Evolutionary conservation across 1,284 basidiomycete genomes (phyloP).

Genomic region (Ganoderma sinense): DNA sequence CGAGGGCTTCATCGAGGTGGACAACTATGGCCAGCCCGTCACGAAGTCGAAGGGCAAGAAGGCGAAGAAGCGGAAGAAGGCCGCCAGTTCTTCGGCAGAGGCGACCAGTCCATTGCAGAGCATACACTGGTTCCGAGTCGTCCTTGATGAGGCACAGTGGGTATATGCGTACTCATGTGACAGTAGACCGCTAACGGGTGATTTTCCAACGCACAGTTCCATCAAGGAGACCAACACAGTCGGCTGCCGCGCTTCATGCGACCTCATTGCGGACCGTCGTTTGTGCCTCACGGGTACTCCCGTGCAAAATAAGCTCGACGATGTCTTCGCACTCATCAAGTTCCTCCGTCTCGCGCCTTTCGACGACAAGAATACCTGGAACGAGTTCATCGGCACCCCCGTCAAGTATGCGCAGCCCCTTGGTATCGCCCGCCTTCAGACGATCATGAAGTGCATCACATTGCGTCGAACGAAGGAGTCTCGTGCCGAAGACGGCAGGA

Average conservation of each 20-base stretch:
- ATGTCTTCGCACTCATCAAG: slow-evolving; percentile 96
- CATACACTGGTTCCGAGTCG: slow-evolving; percentile 97
- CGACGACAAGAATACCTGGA: slow-evolving; percentile 94
- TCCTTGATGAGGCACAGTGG: slow-evolving; percentile 98
- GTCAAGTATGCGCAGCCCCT: slow-evolving; percentile 93
- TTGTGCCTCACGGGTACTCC: slow-evolving; percentile 97
- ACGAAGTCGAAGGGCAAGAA: slow-evolving; percentile 67
- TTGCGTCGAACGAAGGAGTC: slow-evolving; percentile 96
- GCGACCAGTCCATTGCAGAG: slow-evolving; percentile 90
- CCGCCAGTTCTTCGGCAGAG: slow-evolving; percentile 53
- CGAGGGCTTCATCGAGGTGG: slow-evolving; percentile 70
- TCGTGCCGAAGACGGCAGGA: slow-evolving; percentile 81
- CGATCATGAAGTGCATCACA: slow-evolving; percentile 97
- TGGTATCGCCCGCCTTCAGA: slow-evolving; percentile 93
- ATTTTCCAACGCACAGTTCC: slow-evolving; percentile 60
- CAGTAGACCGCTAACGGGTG: slow-evolving; percentile 3
- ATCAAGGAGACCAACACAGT: slow-evolving; percentile 98
- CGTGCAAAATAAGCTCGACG: slow-evolving; percentile 98
- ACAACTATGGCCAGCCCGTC: slow-evolving; percentile 72
- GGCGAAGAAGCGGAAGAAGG: slow-evolving; percentile 76
- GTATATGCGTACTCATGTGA: slow-evolving; percentile 41
- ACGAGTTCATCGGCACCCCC: slow-evolving; percentile 89
- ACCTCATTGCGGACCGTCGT: slow-evolving; percentile 92
- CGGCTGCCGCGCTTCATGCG: slow-evolving; percentile 94
- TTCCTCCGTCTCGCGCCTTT: slow-evolving; percentile 94